phyloP scores from a whole-genome alignment of 257 asterid species.

The Nicotiana benthamiana region DNA sequence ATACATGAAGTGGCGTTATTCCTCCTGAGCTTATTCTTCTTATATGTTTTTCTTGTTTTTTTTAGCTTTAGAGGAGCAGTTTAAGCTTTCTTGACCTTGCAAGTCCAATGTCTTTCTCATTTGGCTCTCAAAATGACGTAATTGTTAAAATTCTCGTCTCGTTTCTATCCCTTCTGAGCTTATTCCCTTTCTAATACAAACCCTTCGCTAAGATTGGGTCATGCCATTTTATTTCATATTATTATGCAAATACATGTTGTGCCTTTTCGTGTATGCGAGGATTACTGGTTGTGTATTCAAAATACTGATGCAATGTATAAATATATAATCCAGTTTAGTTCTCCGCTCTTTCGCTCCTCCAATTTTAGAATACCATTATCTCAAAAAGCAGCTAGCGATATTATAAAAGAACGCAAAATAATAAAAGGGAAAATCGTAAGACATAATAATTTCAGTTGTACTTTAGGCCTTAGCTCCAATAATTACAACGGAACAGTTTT shows the following conservation, averaged over 20 bases:
- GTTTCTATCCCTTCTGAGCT: slow-evolving; percentile 6
- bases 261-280: not conserved
- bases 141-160: not conserved
- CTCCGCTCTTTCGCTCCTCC: not conserved
- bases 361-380: not conserved
- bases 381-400: not conserved
- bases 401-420: not conserved
- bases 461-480: not conserved
- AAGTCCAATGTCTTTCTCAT: not conserved
- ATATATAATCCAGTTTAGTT: not conserved
- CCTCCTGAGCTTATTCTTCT: slow-evolving; percentile 6
- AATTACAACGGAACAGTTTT: not conserved
- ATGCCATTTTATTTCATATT: not conserved
- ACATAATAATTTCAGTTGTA: not conserved
- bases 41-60: not conserved
- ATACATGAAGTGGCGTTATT: not conserved
- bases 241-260: not conserved
- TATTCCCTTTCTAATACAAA: not conserved
- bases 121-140: not conserved
- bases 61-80: not conserved
- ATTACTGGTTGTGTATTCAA: not conserved
- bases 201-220: not conserved
- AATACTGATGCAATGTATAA: not conserved
- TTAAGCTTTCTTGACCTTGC: slow-evolving; percentile 9
- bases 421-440: not conserved